Evolutionary conservation across 345 rosid genomes (phyloP).

Genomic region (Conringia planisiliqua): DNA sequence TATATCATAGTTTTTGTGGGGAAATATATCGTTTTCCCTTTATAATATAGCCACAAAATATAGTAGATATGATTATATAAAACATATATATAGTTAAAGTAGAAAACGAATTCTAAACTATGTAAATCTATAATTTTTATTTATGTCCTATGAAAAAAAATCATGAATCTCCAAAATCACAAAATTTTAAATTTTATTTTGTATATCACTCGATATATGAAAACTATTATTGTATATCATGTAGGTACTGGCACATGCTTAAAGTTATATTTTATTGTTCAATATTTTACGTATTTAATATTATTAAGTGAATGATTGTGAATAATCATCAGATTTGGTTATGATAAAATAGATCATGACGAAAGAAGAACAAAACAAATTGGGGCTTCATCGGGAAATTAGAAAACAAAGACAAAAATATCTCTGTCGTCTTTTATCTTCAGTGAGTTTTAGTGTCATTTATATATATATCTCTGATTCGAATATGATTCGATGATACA

Average conservation of each 20-base stretch:
- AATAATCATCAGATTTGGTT: slow-evolving; percentile 31
- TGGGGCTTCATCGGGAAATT: slow-evolving; percentile 28
- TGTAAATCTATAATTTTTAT: too few relatives aligned
- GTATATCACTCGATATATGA: too few relatives aligned
- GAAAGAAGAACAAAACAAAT: slow-evolving; percentile 22
- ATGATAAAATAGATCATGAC: slow-evolving; percentile 1
- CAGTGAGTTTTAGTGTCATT: neutral
- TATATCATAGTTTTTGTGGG: too few relatives aligned
- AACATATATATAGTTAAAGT: too few relatives aligned
- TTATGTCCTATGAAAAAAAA: too few relatives aligned
- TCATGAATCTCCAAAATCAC: too few relatives aligned
- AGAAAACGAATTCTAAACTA: too few relatives aligned
- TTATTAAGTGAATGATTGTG: slow-evolving; percentile 22
- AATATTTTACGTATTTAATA: neutral
- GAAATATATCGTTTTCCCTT: too few relatives aligned
- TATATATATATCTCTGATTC: neutral
- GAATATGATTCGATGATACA: neutral
- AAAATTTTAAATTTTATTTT: too few relatives aligned
- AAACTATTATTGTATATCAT: neutral
- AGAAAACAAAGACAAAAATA: slow-evolving; percentile 16
- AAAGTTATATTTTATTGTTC: neutral
- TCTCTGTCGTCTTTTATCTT: slow-evolving; percentile 10
- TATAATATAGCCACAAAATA: too few relatives aligned
- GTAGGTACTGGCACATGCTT: neutral
- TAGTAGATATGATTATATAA: too few relatives aligned